These are phyloP conservation scores for Crithidia fasciculata DNA, from an alignment of 208 protist genomes.

Conservation along the genomic window DNA sequence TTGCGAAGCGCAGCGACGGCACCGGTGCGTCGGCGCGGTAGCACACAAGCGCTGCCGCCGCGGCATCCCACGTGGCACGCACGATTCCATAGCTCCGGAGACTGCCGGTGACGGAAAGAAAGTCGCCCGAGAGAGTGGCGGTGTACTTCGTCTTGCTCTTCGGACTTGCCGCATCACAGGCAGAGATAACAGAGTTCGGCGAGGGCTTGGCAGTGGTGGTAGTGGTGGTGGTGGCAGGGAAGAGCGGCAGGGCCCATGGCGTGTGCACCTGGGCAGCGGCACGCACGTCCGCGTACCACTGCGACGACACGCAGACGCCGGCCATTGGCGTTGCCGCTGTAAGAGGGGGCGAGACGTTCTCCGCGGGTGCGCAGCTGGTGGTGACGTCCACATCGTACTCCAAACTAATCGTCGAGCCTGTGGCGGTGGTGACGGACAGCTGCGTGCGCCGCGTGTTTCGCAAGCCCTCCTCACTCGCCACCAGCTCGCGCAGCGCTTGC, in stretches of 20 bases:
- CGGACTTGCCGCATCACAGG: background rate
- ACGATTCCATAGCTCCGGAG: conserved; percentile 6
- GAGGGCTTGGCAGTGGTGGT: background rate
- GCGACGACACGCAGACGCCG: background rate
- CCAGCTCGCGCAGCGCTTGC: conserved; percentile 5
- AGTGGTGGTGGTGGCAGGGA: background rate
- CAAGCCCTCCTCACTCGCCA: background rate
- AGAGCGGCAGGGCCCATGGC: conserved; percentile 23
- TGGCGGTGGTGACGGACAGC: too few relatives aligned
- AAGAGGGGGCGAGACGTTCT: background rate
- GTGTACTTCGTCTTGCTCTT: background rate
- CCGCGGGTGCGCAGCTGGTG: background rate
- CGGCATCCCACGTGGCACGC: conserved; percentile 14
- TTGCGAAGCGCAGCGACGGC: conserved; percentile 10
- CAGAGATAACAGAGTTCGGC: background rate
- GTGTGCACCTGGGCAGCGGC: conserved; percentile 20
- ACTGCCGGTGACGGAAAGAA: conserved; percentile 20
- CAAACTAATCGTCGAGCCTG: background rate
- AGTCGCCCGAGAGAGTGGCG: background rate
- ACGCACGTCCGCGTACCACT: conserved; percentile 15
- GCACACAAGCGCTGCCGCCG: conserved; percentile 6
- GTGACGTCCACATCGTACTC: conserved; percentile 3
- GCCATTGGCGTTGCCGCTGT: background rate
- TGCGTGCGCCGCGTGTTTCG: conserved; percentile 3
- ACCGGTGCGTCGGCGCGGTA: background rate